phyloP scores from a whole-genome alignment of 2,329 filamentous ascomycete species.

The Aciculosporium take region DNA sequence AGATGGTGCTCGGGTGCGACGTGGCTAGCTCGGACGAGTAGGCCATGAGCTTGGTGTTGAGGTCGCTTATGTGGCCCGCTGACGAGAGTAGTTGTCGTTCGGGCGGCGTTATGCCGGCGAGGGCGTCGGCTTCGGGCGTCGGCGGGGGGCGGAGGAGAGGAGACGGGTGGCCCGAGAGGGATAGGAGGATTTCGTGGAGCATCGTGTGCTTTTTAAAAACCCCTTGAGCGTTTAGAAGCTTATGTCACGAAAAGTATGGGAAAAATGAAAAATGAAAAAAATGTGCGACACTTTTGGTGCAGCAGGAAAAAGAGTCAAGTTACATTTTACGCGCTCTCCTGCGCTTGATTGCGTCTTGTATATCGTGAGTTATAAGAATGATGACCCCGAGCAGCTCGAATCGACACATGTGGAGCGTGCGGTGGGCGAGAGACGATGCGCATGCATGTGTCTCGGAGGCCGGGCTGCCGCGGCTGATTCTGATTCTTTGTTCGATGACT shows the following conservation, averaged over 20 bases:
- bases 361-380: conserved; percentile 31
- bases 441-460: too few relatives aligned
- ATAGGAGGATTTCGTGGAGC: conserved; percentile 97
- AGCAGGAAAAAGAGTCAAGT: background rate
- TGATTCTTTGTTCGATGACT: too few relatives aligned
- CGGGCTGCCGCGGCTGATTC: too few relatives aligned
- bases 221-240: too few relatives aligned
- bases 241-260: too few relatives aligned
- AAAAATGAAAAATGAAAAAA: too few relatives aligned
- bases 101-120: conserved; percentile 51
- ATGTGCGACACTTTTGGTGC: too few relatives aligned
- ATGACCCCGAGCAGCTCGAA: conserved; percentile 38
- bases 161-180: conserved; percentile 85
- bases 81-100: conserved; percentile 71
- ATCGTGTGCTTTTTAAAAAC: conserved; percentile 34
- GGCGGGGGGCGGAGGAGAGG: conserved; percentile 54
- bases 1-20: conserved; percentile 66
- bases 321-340: conserved; percentile 18
- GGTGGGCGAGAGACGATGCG: background rate
- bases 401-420: conserved; percentile 34
- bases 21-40: conserved; percentile 53
- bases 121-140: conserved; percentile 29
- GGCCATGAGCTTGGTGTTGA: conserved; percentile 59
- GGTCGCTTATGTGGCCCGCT: conserved; percentile 60
- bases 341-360: conserved; percentile 25